Base-by-base conservation (phyloP, 306 rosid species). In the Betula pendula region DNA sequence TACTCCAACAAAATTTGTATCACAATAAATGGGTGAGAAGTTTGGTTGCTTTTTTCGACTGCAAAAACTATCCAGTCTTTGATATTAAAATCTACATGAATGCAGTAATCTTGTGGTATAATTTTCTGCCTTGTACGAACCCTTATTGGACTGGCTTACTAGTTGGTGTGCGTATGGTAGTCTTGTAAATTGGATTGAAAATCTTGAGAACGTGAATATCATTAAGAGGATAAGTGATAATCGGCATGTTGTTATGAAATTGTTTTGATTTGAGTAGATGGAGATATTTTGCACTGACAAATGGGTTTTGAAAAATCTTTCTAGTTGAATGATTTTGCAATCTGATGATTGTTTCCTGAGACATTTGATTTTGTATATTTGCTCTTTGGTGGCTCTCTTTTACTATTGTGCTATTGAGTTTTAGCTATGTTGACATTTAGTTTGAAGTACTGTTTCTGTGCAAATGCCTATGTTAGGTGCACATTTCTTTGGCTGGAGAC, bases 401-500 rank as follows among this genome's bases (percentile, higher is more conserved):
- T 1, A 45, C 44, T 6, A 2, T 42, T 3, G 6, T 11, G 16
- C 6, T 27, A 25, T 68, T 72, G 31, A 24, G 9, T 29, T 25
- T 74, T 53, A 20, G 50, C 44, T 63, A 17, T 65, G 17, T 50
- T 40, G 58, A 50, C 74, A 25, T 73, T 71, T 73, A 56, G 70
- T 27, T 67, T 80, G 25, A 72, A 48, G 38, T 76, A 60, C 77
- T 74, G 63, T 12, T 63, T n/a, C 3, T 56, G 71, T 33, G 17
- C 25, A 76, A 83, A 10, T 81, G 55, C 47, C 68, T 77, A 44
- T 70, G 81, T 63, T 88, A 94, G 97, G 98, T 94, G 51, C 98
- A 94, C 87, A 77, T 92, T 75, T 90, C 98, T 58, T 80, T 94
- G 80, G 94, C 97, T n/a, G 96, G 95, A 65, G 93, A 94, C 44